Conservation (phyloP, 208 protist genomes). For the Leishmania aethiopica region DNA sequence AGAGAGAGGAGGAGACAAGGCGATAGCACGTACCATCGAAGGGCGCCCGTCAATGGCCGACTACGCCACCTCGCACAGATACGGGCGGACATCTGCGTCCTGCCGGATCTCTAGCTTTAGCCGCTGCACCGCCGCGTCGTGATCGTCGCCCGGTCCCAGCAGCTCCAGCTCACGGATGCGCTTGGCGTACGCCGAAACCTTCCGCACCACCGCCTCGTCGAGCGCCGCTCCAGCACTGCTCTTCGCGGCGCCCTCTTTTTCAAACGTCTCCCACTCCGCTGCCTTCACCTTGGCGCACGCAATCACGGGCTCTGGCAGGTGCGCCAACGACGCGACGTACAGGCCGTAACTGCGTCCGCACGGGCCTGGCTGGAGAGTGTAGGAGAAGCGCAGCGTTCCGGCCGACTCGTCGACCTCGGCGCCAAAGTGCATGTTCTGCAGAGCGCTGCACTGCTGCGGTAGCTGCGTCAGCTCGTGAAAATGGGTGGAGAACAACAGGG, state of each 20-base stretch:
- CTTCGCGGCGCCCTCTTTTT: conserved; percentile 20
- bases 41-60: background rate
- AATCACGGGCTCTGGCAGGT: conserved; percentile 87
- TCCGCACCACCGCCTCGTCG: conserved; percentile 35
- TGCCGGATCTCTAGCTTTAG: conserved; percentile 59
- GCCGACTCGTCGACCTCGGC: conserved; percentile 68
- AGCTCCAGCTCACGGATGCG: conserved; percentile 61
- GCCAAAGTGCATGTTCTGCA: conserved; percentile 87
- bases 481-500: conserved; percentile 99
- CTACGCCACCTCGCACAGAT: conserved; percentile 25
- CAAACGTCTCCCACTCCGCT: conserved; percentile 86
- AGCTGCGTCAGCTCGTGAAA: conserved; percentile 99
- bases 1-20: background rate
- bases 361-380: conserved; percentile 83
- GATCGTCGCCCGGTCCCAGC: conserved; percentile 17
- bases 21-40: background rate
- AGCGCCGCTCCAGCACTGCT: background rate
- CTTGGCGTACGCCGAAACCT: conserved; percentile 66
- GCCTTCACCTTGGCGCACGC: conserved; percentile 79
- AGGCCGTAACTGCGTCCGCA: conserved; percentile 93
- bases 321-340: conserved; percentile 90
- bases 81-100: conserved; percentile 35
- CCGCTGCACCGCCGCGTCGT: conserved; percentile 32
- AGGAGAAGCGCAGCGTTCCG: conserved; percentile 85
- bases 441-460: conserved; percentile 41